A percentile compares a stretch with the other conserved stretches of the same genome.
Evolutionary conservation across 163 green algal genomes (phyloP).

Genomic region (Coccomyxa subellipsoidea): DNA sequence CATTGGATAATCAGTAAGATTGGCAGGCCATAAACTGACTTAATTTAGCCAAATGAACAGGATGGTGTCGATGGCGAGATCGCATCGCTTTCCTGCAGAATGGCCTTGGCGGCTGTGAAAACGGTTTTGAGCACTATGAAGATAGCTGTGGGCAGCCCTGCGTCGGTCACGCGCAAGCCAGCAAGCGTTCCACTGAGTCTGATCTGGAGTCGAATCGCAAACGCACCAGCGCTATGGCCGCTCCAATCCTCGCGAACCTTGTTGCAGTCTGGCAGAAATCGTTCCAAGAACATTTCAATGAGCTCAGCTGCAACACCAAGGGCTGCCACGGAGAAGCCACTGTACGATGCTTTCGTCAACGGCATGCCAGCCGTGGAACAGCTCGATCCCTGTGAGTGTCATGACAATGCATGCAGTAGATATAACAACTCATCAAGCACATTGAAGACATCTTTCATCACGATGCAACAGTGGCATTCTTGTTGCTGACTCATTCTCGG

Average conservation of each 20-base stretch:
- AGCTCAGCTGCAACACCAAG: neutral
- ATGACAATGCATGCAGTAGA: neutral
- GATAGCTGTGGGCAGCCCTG: neutral
- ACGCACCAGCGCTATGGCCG: neutral
- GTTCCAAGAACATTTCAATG: neutral
- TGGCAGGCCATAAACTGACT: neutral
- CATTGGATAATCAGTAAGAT: neutral
- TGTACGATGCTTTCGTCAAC: neutral
- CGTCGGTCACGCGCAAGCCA: neutral
- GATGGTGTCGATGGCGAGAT: neutral
- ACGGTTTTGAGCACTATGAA: neutral
- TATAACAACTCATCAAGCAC: too few species aligned
- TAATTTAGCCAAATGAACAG: neutral
- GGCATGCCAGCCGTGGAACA: neutral
- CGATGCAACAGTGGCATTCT: too few species aligned
- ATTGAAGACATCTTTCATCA: too few species aligned
- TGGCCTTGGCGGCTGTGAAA: neutral
- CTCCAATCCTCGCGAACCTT: neutral
- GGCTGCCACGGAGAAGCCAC: neutral
- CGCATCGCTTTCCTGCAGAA: neutral
- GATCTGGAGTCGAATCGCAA: neutral
- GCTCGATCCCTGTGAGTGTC: neutral
- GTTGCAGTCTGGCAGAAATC: neutral
- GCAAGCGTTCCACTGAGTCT: neutral
- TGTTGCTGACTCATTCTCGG: neutral